phyloP scores from a whole-genome alignment of 2,329 filamentous ascomycete species.

The Coniochaeta sp. region DNA sequence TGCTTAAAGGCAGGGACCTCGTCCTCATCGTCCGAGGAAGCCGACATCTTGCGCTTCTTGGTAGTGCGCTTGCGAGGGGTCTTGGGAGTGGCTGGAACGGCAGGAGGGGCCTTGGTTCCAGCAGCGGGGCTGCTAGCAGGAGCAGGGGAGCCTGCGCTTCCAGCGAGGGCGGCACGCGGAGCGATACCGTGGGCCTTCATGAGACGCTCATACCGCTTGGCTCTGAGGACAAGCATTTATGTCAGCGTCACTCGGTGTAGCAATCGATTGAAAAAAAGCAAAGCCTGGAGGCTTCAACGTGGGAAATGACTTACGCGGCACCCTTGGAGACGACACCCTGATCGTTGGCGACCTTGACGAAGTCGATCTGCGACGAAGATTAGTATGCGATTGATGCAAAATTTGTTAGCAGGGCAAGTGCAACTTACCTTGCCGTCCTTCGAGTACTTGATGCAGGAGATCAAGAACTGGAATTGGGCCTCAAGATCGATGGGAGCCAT shows the following conservation, averaged over 20 bases:
- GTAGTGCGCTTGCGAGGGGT: slow-evolving; percentile 7
- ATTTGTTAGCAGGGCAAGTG: not conserved
- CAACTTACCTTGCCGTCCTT: slow-evolving; percentile 49
- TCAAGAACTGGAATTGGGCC: slow-evolving; percentile 56
- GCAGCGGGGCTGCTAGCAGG: not conserved
- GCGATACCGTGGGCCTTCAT: slow-evolving; percentile 16
- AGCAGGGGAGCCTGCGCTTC: slow-evolving; percentile 3
- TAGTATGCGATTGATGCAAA: not conserved
- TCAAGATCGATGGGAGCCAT: slow-evolving; percentile 48
- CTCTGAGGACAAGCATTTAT: slow-evolving; percentile 8
- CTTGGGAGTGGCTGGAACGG: too few relatives aligned
- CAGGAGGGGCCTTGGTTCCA: not conserved
- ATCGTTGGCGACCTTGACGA: slow-evolving; percentile 56
- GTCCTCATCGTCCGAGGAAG: slow-evolving; percentile 12
- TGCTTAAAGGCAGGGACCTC: slow-evolving; percentile 7
- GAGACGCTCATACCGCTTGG: slow-evolving; percentile 20
- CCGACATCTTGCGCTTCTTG: slow-evolving; percentile 16
- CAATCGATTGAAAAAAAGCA: not conserved
- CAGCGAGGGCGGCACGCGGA: not conserved
- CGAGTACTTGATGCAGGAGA: slow-evolving; percentile 57
- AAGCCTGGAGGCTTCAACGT: not conserved
- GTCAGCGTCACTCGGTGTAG: not conserved
- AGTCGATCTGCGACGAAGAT: slow-evolving; percentile 48
- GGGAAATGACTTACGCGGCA: slow-evolving; percentile 56
- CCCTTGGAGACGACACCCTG: slow-evolving; percentile 57